Conservation (phyloP, 495 filamentous ascomycete genomes). For the Sordaria brevicollis region DNA sequence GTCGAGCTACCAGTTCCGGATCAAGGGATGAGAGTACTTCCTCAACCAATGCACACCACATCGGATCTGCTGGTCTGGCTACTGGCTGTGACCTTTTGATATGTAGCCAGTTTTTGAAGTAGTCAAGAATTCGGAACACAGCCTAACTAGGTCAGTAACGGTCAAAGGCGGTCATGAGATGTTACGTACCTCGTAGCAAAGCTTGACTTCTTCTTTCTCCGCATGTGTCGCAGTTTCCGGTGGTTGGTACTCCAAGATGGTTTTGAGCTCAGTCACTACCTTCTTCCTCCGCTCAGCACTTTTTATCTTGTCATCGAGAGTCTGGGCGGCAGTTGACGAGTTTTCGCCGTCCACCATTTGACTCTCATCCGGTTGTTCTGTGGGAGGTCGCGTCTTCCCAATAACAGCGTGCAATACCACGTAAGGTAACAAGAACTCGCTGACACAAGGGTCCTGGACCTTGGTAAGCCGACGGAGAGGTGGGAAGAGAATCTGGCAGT, state of each 20-base stretch:
- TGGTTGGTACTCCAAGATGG: slow-evolving; percentile 54
- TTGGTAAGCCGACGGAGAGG: slow-evolving; percentile 70
- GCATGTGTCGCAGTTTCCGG: slow-evolving; percentile 39
- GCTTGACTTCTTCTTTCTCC: slow-evolving; percentile 58
- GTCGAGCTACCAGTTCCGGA: slow-evolving; percentile 69
- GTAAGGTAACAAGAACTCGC: slow-evolving; percentile 80
- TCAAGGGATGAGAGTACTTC: slow-evolving; percentile 55
- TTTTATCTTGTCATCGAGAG: slow-evolving; percentile 21
- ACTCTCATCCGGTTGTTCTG: neutral
- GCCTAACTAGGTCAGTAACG: slow-evolving; percentile 40
- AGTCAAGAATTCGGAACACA: slow-evolving; percentile 84
- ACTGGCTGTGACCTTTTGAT: slow-evolving; percentile 38
- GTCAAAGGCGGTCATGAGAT: neutral
- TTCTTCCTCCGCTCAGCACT: slow-evolving; percentile 53
- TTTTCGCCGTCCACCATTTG: neutral
- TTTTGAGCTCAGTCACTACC: slow-evolving; percentile 58
- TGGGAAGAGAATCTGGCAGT: slow-evolving; percentile 64
- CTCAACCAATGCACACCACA: slow-evolving; percentile 26
- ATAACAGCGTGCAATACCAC: slow-evolving; percentile 69
- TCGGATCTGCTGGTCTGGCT: slow-evolving; percentile 25
- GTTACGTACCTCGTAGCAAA: slow-evolving; percentile 67
- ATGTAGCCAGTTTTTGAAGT: slow-evolving; percentile 82
- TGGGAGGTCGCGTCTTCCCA: slow-evolving; percentile 23
- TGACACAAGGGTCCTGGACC: slow-evolving; percentile 70
- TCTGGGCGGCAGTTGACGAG: neutral